These are phyloP conservation scores for Tympanopsis confertula DNA, from an alignment of 2,329 filamentous ascomycete genomes.

Conservation along the genomic window DNA sequence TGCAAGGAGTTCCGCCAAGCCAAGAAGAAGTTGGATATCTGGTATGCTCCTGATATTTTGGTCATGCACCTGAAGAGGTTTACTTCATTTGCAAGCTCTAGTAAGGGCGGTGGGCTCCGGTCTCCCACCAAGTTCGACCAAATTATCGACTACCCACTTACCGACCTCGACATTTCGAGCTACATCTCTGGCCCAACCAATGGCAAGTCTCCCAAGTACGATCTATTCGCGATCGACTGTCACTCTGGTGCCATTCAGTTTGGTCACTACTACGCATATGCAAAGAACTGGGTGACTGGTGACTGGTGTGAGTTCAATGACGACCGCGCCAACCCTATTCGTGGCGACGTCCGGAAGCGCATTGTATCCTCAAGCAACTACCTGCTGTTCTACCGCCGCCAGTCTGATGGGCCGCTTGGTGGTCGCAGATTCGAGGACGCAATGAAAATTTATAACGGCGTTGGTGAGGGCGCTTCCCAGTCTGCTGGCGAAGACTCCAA, in stretches of 20 bases:
- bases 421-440: constrained; percentile 25
- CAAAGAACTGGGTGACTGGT: constrained; percentile 79
- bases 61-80: constrained; percentile 94
- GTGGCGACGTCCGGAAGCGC: constrained; percentile 8
- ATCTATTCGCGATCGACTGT: constrained; percentile 90
- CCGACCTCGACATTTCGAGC: constrained; percentile 70
- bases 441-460: neutral
- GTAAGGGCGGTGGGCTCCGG: constrained; percentile 62
- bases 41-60: constrained; percentile 91
- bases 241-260: constrained; percentile 89
- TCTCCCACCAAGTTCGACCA: constrained; percentile 90
- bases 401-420: constrained; percentile 66
- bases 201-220: constrained; percentile 75
- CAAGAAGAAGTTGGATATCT: constrained; percentile 95
- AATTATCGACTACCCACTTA: constrained; percentile 79
- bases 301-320: constrained; percentile 97
- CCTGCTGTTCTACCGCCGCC: constrained; percentile 87
- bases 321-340: constrained; percentile 36
- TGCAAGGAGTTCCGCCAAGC: constrained; percentile 90
- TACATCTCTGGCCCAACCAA: constrained; percentile 71
- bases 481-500: neutral
- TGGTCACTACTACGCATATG: constrained; percentile 90
- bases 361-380: constrained; percentile 66
- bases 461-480: neutral
- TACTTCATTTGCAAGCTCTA: no score